Evolutionary conservation across 2,329 filamentous ascomycete genomes (phyloP), one percentile per base, ranked within the genome.

Genomic region (Epichloe baconii): DNA sequence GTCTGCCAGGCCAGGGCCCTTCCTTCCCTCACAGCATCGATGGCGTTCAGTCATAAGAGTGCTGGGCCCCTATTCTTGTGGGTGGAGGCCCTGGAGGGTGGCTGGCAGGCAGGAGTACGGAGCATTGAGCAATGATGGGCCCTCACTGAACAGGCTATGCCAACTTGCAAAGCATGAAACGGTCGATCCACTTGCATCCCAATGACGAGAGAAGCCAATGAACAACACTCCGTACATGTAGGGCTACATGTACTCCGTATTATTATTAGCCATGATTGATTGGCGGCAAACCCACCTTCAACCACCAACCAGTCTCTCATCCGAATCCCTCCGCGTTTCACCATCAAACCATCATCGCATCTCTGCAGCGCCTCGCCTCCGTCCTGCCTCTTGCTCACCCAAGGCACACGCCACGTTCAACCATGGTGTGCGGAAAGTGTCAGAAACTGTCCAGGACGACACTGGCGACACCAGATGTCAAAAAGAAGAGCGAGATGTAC

Each of bases 401-500:
- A 44, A 3, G 7, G 41, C 14, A 21, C 6, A 7, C 19, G 14
- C n/a, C 21, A n/a, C 26, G 5, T 17, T 11, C 44, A 42, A 47
- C 43, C 47, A 82, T 83, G 80, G 80, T 84, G 53, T 84, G 80
- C 69, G 66, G 72, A 55, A 83, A 80, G 67, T 84, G 80, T 58
- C 73, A 80, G 59, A 82, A 80, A 64, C 73, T 78, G 49, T 68
- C 75, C 51, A 79, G 79, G 64, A 83, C 80, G 14, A 60, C 57
- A 17, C 74, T 84, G 52, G 79, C 78, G 54, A 84, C 80, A 0
- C 80, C 80, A 0, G 76, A 72, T 31, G 80, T 84, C 55, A 84
- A 83, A 66, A 80, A 79, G 68, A 83, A 80, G 71, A 78, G 66
- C 60, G 80, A 84, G 49, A 79, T 83, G 68, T 83, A 83, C 64